phyloP scores from a whole-genome alignment of 306 rosid species.

The Sicyos baderoa region DNA sequence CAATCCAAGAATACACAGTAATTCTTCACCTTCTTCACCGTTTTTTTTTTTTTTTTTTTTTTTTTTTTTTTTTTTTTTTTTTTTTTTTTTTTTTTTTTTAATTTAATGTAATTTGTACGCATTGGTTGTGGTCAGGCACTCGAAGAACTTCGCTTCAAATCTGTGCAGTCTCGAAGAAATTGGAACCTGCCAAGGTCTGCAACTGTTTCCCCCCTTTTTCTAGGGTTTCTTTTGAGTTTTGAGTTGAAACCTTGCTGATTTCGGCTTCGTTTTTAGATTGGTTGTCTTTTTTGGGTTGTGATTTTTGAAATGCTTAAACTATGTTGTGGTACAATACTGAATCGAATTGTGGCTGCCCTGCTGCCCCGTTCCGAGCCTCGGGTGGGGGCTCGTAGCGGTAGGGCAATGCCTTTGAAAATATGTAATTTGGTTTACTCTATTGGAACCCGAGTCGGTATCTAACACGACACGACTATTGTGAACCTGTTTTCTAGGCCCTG shows the following conservation, averaged over 20 bases:
- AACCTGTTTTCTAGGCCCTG: too few relatives aligned
- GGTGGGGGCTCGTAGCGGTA: too few relatives aligned
- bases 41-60: neutral
- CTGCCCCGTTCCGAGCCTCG: too few relatives aligned
- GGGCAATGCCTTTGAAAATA: too few relatives aligned
- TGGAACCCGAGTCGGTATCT: too few relatives aligned
- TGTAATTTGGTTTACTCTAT: too few relatives aligned
- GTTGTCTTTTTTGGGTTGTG: neutral
- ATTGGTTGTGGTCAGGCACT: conserved; percentile 35
- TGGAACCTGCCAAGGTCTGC: conserved; percentile 61
- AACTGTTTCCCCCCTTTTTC: neutral
- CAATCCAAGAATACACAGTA: conserved; percentile 38
- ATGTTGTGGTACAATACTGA: too few relatives aligned
- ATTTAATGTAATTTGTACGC: neutral
- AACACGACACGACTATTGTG: too few relatives aligned
- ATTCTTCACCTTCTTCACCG: neutral
- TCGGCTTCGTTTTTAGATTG: neutral
- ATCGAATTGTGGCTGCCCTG: too few relatives aligned
- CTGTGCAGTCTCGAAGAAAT: conserved; percentile 47
- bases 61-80: neutral
- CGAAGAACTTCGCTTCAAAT: conserved; percentile 48
- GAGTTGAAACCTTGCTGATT: neutral
- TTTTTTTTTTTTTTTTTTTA: neutral
- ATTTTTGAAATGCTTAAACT: too few relatives aligned
- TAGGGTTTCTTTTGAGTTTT: neutral